These are phyloP conservation scores for Vitis hybrid DNA, from an alignment of 177 flowering plant genomes.

Conservation along the genomic window DNA sequence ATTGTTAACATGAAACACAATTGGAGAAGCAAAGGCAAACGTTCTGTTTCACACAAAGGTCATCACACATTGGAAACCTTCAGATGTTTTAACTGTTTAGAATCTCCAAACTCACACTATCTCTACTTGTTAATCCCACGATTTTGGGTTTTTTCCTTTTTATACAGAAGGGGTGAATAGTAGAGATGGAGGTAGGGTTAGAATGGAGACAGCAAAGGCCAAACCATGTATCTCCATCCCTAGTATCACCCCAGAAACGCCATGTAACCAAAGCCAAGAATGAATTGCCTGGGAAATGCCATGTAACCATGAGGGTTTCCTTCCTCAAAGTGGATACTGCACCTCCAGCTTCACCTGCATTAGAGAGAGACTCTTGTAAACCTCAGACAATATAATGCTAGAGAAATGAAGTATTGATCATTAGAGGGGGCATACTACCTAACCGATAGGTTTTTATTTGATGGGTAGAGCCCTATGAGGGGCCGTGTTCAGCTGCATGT, in stretches of 20 bases:
- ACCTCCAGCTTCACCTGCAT: slow-evolving; percentile 21
- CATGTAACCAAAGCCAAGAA: slow-evolving; percentile 34
- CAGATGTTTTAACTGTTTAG: not conserved
- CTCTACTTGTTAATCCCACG: not conserved
- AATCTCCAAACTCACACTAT: slow-evolving; percentile 1
- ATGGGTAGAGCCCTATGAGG: slow-evolving; percentile 13
- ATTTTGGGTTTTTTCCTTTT: not conserved
- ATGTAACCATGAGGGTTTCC: not conserved
- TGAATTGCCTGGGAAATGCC: slow-evolving; percentile 33
- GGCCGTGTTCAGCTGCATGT: slow-evolving; percentile 9
- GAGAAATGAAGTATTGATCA: too few relatives aligned
- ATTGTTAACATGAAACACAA: too few relatives aligned
- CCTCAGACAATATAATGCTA: slow-evolving; percentile 4
- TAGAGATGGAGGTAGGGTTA: not conserved
- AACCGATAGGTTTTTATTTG: slow-evolving; percentile 6
- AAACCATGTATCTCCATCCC: not conserved
- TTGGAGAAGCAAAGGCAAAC: too few relatives aligned
- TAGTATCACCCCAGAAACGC: not conserved
- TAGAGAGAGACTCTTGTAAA: slow-evolving; percentile 1
- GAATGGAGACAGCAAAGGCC: not conserved
- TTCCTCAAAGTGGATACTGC: not conserved
- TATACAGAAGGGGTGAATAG: slow-evolving; percentile 9
- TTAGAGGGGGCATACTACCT: not conserved
- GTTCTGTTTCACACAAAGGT: too few relatives aligned
- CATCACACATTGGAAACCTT: too few relatives aligned